phyloP scores from a whole-genome alignment of 2,329 filamentous ascomycete species.

The Hypoxylon rubiginosum region DNA sequence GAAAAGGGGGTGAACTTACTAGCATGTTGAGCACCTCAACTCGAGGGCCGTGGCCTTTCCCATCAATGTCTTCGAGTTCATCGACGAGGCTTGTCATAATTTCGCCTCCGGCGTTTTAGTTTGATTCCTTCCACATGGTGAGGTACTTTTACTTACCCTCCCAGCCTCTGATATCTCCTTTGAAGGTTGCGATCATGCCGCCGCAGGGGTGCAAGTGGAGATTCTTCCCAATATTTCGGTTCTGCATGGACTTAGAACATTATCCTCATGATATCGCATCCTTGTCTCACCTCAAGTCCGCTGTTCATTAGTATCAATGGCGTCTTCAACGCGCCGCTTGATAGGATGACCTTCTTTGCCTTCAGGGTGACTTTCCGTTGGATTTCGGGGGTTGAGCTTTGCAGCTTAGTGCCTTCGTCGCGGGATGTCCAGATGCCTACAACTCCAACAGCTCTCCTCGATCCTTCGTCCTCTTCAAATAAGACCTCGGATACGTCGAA shows the following conservation, averaged over 20 bases:
- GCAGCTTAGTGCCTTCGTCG: slow-evolving; percentile 67
- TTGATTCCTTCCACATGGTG: neutral
- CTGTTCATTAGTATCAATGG: no score
- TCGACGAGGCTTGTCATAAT: slow-evolving; percentile 69
- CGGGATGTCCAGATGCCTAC: slow-evolving; percentile 81
- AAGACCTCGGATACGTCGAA: slow-evolving; percentile 66
- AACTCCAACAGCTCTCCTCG: slow-evolving; percentile 75
- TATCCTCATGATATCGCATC: slow-evolving; percentile 46
- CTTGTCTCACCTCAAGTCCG: no score
- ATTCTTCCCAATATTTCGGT: slow-evolving; percentile 83
- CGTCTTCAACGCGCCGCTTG: no score
- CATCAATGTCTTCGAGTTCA: slow-evolving; percentile 83
- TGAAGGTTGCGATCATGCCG: slow-evolving; percentile 70
- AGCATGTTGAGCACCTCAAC: slow-evolving; percentile 65
- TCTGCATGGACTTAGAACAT: slow-evolving; percentile 81
- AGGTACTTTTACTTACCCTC: slow-evolving; percentile 56
- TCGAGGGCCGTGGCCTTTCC: slow-evolving; percentile 82
- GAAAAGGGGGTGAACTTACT: neutral
- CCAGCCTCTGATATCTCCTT: slow-evolving; percentile 76
- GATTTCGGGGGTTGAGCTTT: slow-evolving; percentile 55
- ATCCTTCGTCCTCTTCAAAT: slow-evolving; percentile 68
- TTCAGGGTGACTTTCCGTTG: no score
- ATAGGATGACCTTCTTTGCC: no score
- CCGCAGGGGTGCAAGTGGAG: slow-evolving; percentile 83
- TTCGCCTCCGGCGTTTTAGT: slow-evolving; percentile 2